Base-by-base conservation (phyloP, 2,329 filamentous ascomycete genomes). In the Fusarium devonianum region DNA sequence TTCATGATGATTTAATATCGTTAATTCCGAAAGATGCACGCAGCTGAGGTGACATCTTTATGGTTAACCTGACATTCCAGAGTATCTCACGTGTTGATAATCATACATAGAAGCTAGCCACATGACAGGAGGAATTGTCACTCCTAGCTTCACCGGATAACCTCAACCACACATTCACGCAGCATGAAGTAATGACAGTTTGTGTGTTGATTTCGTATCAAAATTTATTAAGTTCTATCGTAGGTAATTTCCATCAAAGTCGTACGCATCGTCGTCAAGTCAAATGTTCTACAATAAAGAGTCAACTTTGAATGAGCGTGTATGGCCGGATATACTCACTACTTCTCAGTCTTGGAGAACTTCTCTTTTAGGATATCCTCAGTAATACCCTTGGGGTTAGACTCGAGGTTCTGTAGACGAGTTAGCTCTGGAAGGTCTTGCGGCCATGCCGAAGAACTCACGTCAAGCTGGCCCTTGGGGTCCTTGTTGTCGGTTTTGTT, bases 301-400 rank as follows among this genome's bases (percentile, higher is more conserved):
- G 53, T 32, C 58, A n/a, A 1, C 29, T 18, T 12, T 19, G 21
- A 13, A 21, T 38, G n/a, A n/a, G n/a, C 13, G 2, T 26, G 16
- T 1, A 4, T n/a, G 16, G 2, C 8, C 3, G 13, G 14, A 3
- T 4, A 3, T 1, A 39, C 37, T 36, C 9, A 53, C 56, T 56
- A 58, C 40, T 57, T 53, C 36, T 49, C 49, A 2, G 53, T 59
- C 75, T 88, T 88, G 45, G 74, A 73, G 41, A 86, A 86, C 69
- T 85, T 88, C 34, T 81, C 77, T 64, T 83, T 74, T 2, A 85
- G 71, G 11, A 77, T 74, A 41, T 88, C 81, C 26, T 87, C 86
- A 38, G 90, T 74, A 1, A 79, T 72, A 4, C 83, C 83, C 62
- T 79, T 80, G 10, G 88, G 88, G 78, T 92, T 92, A 5, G 83